These are phyloP conservation scores for Helichrysum umbraculigerum DNA, from an alignment of 129 eudicot genomes.

Conservation along the genomic window DNA sequence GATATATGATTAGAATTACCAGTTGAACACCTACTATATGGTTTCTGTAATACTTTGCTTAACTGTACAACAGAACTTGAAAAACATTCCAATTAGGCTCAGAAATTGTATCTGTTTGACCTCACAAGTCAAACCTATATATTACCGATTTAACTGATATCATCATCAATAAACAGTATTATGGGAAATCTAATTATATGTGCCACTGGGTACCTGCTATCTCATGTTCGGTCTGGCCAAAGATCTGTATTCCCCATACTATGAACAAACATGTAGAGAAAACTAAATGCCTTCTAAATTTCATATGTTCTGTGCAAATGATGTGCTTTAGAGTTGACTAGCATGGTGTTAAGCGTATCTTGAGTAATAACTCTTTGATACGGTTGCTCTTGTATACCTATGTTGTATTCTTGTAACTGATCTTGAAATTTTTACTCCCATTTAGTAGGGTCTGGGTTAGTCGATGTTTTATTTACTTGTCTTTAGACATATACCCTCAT, in stretches of 20 bases:
- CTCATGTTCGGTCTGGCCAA: no score
- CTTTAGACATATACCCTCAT: background rate
- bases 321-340: no score
- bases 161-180: constrained; percentile 45
- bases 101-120: constrained; percentile 4
- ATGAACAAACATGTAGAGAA: no score
- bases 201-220: constrained; percentile 81
- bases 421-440: constrained; percentile 18
- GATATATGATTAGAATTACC: background rate
- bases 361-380: background rate
- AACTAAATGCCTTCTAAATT: no score
- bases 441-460: constrained; percentile 6
- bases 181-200: constrained; percentile 90
- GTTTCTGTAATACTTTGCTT: background rate
- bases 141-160: background rate
- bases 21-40: background rate
- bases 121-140: constrained; percentile 18
- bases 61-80: background rate
- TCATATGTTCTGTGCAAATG: no score
- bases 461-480: constrained; percentile 1
- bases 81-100: background rate
- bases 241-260: no score
- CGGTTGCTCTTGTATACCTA: background rate
- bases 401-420: background rate
- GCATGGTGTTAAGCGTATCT: no score